A percentile compares a stretch with the other conserved stretches of the same genome.
Evolutionary conservation across 1,284 basidiomycete species (phyloP).

Genomic region (Fistulina hepatica): DNA sequence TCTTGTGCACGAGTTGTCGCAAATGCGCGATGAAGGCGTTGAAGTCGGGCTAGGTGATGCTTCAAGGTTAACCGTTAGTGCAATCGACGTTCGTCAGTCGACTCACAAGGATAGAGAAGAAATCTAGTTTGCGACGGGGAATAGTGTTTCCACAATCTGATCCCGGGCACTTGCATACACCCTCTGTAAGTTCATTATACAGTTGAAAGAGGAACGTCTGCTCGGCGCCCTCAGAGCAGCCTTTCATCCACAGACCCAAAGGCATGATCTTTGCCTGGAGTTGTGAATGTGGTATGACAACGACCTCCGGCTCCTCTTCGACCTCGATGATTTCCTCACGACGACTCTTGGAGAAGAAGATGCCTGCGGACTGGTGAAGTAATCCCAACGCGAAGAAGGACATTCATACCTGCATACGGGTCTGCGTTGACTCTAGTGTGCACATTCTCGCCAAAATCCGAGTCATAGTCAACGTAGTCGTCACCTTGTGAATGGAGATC

Average conservation of each 20-base stretch:
- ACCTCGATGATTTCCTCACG: slow-evolving; percentile 80
- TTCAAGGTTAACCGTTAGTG: slow-evolving; percentile 7
- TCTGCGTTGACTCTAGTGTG: slow-evolving; percentile 45
- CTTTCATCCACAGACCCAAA: slow-evolving; percentile 93
- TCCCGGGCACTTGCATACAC: slow-evolving; percentile 57
- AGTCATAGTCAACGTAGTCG: slow-evolving; percentile 68
- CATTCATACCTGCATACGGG: slow-evolving; percentile 76
- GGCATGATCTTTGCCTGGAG: slow-evolving; percentile 53
- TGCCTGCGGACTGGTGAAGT: slow-evolving; percentile 34
- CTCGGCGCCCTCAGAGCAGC: slow-evolving; percentile 85
- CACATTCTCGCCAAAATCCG: slow-evolving; percentile 48
- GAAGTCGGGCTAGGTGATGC: slow-evolving; percentile 49
- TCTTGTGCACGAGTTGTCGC: slow-evolving; percentile 41
- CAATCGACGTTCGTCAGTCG: slow-evolving; percentile 4
- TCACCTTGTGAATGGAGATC: slow-evolving; percentile 25
- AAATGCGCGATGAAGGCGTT: slow-evolving; percentile 58
- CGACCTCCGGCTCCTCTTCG: slow-evolving; percentile 61
- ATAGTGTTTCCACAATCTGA: slow-evolving; percentile 50
- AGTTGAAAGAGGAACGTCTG: slow-evolving; percentile 80
- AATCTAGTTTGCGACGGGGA: slow-evolving; percentile 57
- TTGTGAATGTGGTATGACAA: slow-evolving; percentile 32
- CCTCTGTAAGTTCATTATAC: slow-evolving; percentile 61
- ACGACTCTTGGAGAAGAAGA: slow-evolving; percentile 88
- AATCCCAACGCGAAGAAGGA: slow-evolving; percentile 2
- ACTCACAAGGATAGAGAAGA: slow-evolving; percentile 68